Percentiles rank a stretch among this genome's conserved stretches.
Conservation (phyloP, 495 filamentous ascomycete species). For the Friedmanniomyces endolithicus region DNA sequence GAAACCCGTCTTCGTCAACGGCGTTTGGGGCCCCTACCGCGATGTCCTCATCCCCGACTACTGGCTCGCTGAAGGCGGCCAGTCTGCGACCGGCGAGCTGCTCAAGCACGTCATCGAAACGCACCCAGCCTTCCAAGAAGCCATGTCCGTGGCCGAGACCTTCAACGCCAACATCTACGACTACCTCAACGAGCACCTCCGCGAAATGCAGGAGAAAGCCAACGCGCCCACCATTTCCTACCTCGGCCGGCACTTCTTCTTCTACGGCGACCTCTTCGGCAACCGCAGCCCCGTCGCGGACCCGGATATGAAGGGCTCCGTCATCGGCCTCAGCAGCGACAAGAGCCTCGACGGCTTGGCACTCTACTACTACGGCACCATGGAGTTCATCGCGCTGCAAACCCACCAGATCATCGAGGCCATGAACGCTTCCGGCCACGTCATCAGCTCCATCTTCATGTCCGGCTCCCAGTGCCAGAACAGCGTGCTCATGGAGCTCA, state of each 20-base stretch:
- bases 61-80: conserved; percentile 95
- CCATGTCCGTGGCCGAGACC: conserved; percentile 58
- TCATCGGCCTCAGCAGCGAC: conserved; percentile 76
- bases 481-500: conserved; percentile 73
- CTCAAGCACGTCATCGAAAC: conserved; percentile 89
- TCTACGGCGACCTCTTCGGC: conserved; percentile 97
- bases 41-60: conserved; percentile 81
- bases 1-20: conserved; percentile 78
- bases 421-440: conserved; percentile 78
- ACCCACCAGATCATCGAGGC: conserved; percentile 88
- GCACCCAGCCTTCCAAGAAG: conserved; percentile 74
- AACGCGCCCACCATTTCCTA: conserved; percentile 68
- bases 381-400: conserved; percentile 96
- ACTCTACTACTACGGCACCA: conserved; percentile 79
- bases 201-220: conserved; percentile 52
- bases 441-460: conserved; percentile 91
- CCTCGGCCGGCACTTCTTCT: conserved; percentile 85
- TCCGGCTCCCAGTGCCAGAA: conserved; percentile 96
- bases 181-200: conserved; percentile 81
- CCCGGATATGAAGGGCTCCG: conserved; percentile 75
- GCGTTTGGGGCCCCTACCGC: conserved; percentile 93
- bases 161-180: conserved; percentile 81
- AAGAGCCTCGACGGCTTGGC: conserved; percentile 75
- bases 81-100: conserved; percentile 86
- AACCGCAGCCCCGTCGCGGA: conserved; percentile 92